Conservation (phyloP, 306 rosid genomes). For the Hippophae gyantsensis region DNA sequence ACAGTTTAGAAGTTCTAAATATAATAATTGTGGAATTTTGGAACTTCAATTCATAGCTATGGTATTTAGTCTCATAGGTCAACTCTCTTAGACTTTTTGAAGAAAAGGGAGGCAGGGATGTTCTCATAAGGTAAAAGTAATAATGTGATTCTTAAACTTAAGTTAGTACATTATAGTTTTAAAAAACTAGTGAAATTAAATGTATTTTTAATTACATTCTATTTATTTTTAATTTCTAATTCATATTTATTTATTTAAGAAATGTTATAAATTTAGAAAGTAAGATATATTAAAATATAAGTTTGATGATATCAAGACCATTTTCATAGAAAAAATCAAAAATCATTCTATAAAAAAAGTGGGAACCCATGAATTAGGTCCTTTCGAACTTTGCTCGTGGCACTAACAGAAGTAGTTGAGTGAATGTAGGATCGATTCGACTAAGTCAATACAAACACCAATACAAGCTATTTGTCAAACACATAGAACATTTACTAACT, state of each 20-base stretch:
- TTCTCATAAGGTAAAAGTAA: conserved; percentile 89
- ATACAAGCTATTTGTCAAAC: conserved; percentile 84
- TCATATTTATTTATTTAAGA: no score
- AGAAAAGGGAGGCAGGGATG: conserved; percentile 79
- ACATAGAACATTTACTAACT: conserved; percentile 52
- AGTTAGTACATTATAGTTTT: no score
- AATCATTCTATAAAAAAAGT: conserved; percentile 63
- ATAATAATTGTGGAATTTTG: no score
- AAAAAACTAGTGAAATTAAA: no score
- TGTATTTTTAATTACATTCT: no score
- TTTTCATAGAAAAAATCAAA: conserved; percentile 73
- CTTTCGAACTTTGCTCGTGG: conserved; percentile 70
- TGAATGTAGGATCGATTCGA: conserved; percentile 90
- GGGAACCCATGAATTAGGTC: conserved; percentile 81
- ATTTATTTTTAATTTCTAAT: no score
- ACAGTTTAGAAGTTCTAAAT: no score
- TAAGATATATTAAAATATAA: no score
- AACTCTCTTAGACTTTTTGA: conserved; percentile 55
- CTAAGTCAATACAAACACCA: conserved; percentile 87
- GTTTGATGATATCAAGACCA: conserved; percentile 47
- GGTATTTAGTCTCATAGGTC: conserved; percentile 42
- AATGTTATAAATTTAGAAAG: no score
- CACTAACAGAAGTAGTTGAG: conserved; percentile 94
- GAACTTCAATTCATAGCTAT: conserved; percentile 49
- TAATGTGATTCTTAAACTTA: no score